These are phyloP conservation scores for Fusarium piperis DNA, from an alignment of 2,329 filamentous ascomycete genomes.

Conservation along the genomic window DNA sequence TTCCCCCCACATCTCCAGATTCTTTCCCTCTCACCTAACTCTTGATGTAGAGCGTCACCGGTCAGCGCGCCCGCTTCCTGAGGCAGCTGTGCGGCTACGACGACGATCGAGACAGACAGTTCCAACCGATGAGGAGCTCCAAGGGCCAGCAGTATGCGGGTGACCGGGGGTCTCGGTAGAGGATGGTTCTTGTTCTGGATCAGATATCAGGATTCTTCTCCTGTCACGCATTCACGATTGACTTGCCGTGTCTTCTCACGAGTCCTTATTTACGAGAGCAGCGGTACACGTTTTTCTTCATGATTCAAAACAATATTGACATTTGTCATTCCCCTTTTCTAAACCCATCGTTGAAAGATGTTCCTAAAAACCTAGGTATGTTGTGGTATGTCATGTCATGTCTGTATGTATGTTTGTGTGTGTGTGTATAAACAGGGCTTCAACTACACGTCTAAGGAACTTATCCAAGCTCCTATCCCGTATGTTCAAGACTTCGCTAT, in stretches of 20 bases:
- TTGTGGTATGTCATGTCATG: neutral
- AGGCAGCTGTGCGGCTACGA: conserved; percentile 65
- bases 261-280: neutral
- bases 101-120: conserved; percentile 17
- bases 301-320: neutral
- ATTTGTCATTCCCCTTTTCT: conserved; percentile 3
- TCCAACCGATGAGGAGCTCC: conserved; percentile 4
- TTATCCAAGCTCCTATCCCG: neutral
- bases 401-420: conserved; percentile 9
- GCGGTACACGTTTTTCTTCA: neutral
- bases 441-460: conserved; percentile 1
- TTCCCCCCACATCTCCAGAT: neutral
- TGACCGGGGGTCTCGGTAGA: conserved; percentile 27
- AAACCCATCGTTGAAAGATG: neutral
- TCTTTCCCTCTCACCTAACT: neutral
- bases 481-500: conserved; percentile 12
- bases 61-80: conserved; percentile 65
- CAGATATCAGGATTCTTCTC: too few relatives aligned
- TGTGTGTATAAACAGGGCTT: neutral
- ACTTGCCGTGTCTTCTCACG: neutral
- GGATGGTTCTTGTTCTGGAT: neutral
- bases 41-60: conserved; percentile 61
- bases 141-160: conserved; percentile 28
- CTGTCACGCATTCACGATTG: neutral
- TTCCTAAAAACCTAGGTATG: conserved; percentile 7